Evolutionary conservation across 768 basidiomycete genomes (phyloP), one percentile per base, ranked within the genome.

Genomic region (Kwoniella shandongensis): DNA sequence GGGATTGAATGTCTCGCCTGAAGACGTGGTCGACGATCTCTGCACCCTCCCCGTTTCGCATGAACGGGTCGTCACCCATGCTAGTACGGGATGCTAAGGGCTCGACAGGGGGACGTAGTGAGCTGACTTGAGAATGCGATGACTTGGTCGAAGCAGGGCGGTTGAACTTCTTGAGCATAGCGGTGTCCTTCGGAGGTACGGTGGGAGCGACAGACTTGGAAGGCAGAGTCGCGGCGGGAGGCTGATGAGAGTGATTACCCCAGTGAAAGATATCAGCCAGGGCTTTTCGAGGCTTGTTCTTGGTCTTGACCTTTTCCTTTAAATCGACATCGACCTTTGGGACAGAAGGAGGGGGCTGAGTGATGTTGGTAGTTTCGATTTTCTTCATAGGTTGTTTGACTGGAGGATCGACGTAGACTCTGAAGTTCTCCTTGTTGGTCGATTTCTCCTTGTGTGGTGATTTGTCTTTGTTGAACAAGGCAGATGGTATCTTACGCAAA

Each of bases 1-100:
- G 49, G 7, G 62, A 52, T 17, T 44, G 53, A 20, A 38, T 36
- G 36, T 49, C 48, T 32, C 52, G 42, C 38, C 59, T 54, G 50
- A 15, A 26, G 10, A 65, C 59, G n/a, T 59, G 54, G 0, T 66
- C 61, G 22, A 72, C 62, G 2, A 72, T 67, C 40, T 67, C 59
- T 2, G 67, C 70, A 11, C 67, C 67, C 17, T 58, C 35, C 10
- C 48, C 62, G 25, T 35, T 44, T 27, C 65, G 25, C 4, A 56
- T 41, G 48, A 72, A 72, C 13, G 70, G 70, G 35, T 72, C 70
- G 18, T 64, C 64, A 15, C 65, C 67, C 35, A 72, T 65, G 23
- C 65, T 67, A 1, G 67, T 57, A 25, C 70, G 50, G 26, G 54
- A 41, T 17, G 46, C 45, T 18, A 52, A 32, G 29, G 59, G 52